phyloP scores from a whole-genome alignment of 176 grass and related monocot genomes.

The Chloris gayana region DNA sequence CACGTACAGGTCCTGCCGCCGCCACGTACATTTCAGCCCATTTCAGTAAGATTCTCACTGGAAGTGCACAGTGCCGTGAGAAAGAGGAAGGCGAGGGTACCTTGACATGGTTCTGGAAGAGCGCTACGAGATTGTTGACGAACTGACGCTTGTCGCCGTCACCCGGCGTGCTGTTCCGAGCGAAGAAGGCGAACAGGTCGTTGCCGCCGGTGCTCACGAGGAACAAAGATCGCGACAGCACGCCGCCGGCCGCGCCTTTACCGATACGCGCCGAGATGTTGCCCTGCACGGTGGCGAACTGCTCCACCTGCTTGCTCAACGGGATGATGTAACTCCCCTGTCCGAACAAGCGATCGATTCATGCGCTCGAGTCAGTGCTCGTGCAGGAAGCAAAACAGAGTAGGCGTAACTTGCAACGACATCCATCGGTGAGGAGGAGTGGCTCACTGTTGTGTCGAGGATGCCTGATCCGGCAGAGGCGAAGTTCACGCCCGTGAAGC shows the following conservation, averaged over 20 bases:
- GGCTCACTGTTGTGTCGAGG: constrained; percentile 74
- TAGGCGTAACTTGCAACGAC: neutral
- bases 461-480: constrained; percentile 95
- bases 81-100: constrained; percentile 14
- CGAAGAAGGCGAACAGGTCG: constrained; percentile 79
- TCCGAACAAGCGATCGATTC: neutral
- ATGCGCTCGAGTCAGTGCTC: neutral
- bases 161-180: constrained; percentile 45
- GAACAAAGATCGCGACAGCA: constrained; percentile 67
- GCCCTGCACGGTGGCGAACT: constrained; percentile 48
- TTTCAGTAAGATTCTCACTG: neutral
- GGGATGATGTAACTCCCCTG: constrained; percentile 60
- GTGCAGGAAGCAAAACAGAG: neutral
- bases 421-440: neutral
- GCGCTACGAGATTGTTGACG: constrained; percentile 35
- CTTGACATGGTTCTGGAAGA: constrained; percentile 50
- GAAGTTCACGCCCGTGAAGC: constrained; percentile 78
- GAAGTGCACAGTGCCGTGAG: no score
- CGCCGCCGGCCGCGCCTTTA: constrained; percentile 28
- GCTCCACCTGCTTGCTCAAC: constrained; percentile 58
- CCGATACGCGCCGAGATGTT: constrained; percentile 52
- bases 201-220: constrained; percentile 77
- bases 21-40: neutral
- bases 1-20: constrained; percentile 58
- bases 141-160: constrained; percentile 36